Percentiles rank a stretch among this genome's conserved stretches.
Conservation (phyloP, 129 eudicot species). For the Pulicaria dysenterica region DNA sequence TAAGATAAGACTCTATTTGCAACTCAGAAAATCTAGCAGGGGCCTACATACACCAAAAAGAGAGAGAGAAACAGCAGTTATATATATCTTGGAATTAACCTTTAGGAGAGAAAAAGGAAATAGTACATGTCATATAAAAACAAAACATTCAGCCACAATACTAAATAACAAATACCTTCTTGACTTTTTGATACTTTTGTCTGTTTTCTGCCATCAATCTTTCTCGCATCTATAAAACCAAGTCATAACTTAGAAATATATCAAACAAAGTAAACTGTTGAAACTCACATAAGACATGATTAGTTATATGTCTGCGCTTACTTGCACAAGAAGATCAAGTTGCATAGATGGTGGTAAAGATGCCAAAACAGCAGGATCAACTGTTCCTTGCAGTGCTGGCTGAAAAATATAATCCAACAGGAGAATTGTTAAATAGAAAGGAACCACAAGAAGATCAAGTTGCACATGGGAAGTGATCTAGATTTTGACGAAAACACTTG, state of each 20-base stretch:
- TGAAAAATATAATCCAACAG: slow-evolving; percentile 39
- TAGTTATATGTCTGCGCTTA: slow-evolving; percentile 21
- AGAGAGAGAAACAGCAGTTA: not conserved
- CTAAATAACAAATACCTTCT: slow-evolving; percentile 49
- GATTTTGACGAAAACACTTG: not conserved
- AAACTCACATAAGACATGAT: slow-evolving; percentile 6
- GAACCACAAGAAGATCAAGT: slow-evolving; percentile 10
- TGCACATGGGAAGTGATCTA: not conserved
- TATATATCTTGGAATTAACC: no score
- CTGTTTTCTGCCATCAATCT: slow-evolving; percentile 98
- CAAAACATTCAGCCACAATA: slow-evolving; percentile 1
- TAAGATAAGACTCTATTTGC: slow-evolving; percentile 88
- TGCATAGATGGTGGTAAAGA: slow-evolving; percentile 97
- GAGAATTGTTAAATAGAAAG: not conserved
- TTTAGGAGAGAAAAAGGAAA: no score
- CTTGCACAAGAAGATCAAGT: slow-evolving; percentile 98
- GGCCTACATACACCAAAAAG: slow-evolving; percentile 47
- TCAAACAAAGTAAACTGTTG: slow-evolving; percentile 4
- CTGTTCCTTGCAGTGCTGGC: slow-evolving; percentile 76
- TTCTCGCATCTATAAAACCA: slow-evolving; percentile 80
- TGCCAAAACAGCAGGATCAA: slow-evolving; percentile 95
- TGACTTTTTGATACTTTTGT: slow-evolving; percentile 89
- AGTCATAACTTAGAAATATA: not conserved
- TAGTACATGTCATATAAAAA: not conserved
- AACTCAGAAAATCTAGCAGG: slow-evolving; percentile 90